phyloP scores from a whole-genome alignment of 768 basidiomycete genomes.

The Boletus subparvulus region DNA sequence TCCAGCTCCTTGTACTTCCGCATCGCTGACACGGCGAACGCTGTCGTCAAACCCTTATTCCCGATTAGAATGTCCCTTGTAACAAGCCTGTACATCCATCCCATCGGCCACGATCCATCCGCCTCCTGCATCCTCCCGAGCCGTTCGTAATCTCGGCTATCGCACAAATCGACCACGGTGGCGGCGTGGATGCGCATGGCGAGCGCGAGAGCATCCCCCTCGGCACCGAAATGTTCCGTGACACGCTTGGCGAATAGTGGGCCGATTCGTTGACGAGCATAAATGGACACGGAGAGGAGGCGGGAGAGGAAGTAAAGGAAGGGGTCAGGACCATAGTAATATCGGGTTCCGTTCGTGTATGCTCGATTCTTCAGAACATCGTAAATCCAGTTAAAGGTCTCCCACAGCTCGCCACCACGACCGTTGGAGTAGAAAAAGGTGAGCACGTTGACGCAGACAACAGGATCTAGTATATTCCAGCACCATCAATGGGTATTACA shows the following conservation, averaged over 20 bases:
- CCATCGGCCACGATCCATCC: constrained; percentile 23
- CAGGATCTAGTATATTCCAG: constrained; percentile 7
- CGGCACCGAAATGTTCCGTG: constrained; percentile 11
- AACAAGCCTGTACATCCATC: constrained; percentile 19
- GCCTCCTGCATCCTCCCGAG: constrained; percentile 16
- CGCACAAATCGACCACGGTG: constrained; percentile 4
- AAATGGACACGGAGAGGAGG: constrained; percentile 15
- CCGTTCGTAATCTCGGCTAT: constrained; percentile 16
- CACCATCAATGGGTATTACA: not conserved
- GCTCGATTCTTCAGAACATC: constrained; percentile 23
- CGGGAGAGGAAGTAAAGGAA: constrained; percentile 26
- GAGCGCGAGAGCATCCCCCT: constrained; percentile 21
- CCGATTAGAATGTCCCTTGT: constrained; percentile 6
- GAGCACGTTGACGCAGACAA: constrained; percentile 21
- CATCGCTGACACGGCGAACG: constrained; percentile 20
- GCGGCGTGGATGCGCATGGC: constrained; percentile 20
- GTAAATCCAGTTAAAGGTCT: constrained; percentile 24
- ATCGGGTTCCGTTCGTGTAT: constrained; percentile 20
- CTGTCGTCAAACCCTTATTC: constrained; percentile 23
- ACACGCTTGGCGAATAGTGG: constrained; percentile 17
- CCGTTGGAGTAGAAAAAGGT: constrained; percentile 21
- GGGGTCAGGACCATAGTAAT: constrained; percentile 17
- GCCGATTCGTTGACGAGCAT: constrained; percentile 14
- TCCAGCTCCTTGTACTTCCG: constrained; percentile 12
- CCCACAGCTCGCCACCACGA: constrained; percentile 14